Evolutionary conservation across 768 basidiomycete genomes (phyloP).

Genomic region (Termitomyces eurrhizus): DNA sequence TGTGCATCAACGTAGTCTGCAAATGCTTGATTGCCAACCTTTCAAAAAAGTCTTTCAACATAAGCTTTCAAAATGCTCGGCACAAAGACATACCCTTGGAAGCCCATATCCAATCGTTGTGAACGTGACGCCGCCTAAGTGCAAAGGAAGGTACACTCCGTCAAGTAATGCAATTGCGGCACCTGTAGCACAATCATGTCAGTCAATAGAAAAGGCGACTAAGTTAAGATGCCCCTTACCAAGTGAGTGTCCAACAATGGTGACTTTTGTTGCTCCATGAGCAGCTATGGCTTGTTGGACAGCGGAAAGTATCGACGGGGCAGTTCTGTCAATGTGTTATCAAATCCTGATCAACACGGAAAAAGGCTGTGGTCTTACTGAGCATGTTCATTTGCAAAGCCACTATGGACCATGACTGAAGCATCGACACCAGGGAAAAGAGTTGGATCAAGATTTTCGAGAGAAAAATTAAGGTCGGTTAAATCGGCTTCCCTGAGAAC

Average conservation of each 20-base stretch:
- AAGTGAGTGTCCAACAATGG: constrained; percentile 36
- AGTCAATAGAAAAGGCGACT: background rate
- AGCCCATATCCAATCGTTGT: constrained; percentile 17
- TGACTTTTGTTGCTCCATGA: constrained; percentile 20
- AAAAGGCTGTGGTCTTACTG: background rate
- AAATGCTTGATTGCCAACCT: constrained; percentile 53
- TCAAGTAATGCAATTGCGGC: constrained; percentile 37
- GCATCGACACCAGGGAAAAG: constrained; percentile 24
- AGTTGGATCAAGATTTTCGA: constrained; percentile 14
- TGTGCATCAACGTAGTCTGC: constrained; percentile 49
- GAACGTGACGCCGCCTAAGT: constrained; percentile 22
- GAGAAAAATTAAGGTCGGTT: constrained; percentile 19
- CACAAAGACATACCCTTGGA: constrained; percentile 15
- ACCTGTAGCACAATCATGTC: constrained; percentile 18
- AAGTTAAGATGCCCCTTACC: constrained; percentile 13
- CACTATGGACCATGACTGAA: constrained; percentile 20
- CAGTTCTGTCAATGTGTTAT: constrained; percentile 18
- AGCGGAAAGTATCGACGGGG: constrained; percentile 23
- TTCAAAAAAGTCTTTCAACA: background rate
- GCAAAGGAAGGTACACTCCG: constrained; percentile 35
- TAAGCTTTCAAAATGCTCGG: background rate
- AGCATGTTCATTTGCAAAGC: constrained; percentile 19
- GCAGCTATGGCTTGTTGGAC: constrained; percentile 21
- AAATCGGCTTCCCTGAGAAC: constrained; percentile 23
- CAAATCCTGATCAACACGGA: background rate